Base-by-base conservation (phyloP, 1,139 yeast species). In the Diutina ranongensis region DNA sequence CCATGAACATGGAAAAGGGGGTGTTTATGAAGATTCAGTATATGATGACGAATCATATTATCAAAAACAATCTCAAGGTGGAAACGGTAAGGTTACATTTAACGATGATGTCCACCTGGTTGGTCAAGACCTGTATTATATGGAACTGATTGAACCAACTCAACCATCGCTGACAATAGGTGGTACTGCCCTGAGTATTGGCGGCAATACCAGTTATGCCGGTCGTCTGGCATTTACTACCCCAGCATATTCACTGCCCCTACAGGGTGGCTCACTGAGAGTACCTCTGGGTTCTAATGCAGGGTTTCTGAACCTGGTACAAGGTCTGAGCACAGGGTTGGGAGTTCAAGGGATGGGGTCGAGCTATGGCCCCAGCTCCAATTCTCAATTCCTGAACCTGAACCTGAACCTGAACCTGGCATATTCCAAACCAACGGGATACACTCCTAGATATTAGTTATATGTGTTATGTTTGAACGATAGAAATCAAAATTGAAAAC, bases 1-100 rank as follows among this genome's bases (percentile, higher is more conserved):
- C 8, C 87, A 82, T 59, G 87, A 75, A n/a, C 44, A 38, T 21
- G 42, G 42, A n/a, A 22, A 22, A 18, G 40, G 40, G 4, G 40
- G 40, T 13, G 40, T 22, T 12, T 35, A 35, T 22, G 40, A 35
- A 21, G 40, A 35, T 18, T 16, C 18, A 20, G 42, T 38, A n/a
- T 38, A 38, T 27, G 32, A 25, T 7, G 32, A 25, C 32, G 42
- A 38, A 21, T 35, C 40, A 13, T 35, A 35, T 13, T 20, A 35
- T 9, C 40, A 21, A 10, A n/a, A 22, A 10, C 18, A 15, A n/a
- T 16, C 16, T 10, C 25, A 13, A n/a, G n/a, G n/a, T 15, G 27
- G 28, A 13, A 18, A 36, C 9, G 42, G 42, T 15, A 38, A 38
- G 42, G 42, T 38, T 5, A 16, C 42, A 9, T 38, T 38, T 13